Evolutionary conservation across 192 early-diverging fungal genomes (phyloP).

Genomic region (Rhizoclosmatium globosum): DNA sequence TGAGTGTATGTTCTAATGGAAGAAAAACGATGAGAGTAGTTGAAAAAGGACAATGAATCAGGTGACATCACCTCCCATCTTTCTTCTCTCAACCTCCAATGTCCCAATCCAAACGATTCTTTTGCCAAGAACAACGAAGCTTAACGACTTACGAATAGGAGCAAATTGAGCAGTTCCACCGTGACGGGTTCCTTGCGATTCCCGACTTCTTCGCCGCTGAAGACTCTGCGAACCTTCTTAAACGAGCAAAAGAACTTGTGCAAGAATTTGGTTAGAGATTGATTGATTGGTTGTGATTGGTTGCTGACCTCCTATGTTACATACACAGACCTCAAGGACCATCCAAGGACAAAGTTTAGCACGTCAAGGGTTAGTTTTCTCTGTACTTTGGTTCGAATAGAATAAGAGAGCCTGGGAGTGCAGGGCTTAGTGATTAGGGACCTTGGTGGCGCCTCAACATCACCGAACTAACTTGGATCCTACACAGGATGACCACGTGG

Average conservation of each 20-base stretch:
- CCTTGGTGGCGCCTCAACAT: neutral
- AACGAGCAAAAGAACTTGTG: constrained; percentile 64
- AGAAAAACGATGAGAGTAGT: too few species aligned
- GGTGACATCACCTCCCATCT: too few species aligned
- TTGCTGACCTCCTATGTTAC: neutral
- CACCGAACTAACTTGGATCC: neutral
- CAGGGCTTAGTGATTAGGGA: too few species aligned
- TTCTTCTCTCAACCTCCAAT: too few species aligned
- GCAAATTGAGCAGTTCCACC: constrained; percentile 35
- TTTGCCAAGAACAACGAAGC: too few species aligned
- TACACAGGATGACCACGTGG: constrained; percentile 67
- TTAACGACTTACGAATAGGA: neutral
- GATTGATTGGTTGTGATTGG: neutral
- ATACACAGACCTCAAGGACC: constrained; percentile 60
- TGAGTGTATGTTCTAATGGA: too few species aligned
- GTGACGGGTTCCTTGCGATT: constrained; percentile 70
- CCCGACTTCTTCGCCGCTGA: constrained; percentile 69
- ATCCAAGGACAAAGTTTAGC: constrained; percentile 81
- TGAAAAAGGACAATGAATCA: too few species aligned
- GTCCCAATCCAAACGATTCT: too few species aligned
- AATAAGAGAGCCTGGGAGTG: too few species aligned
- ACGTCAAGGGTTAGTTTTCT: constrained; percentile 57
- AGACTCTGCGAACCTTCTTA: constrained; percentile 53
- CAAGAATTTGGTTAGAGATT: constrained; percentile 49
- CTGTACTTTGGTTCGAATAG: neutral